phyloP scores from a whole-genome alignment of 805 yeast species.

The Candida fluviatilis region DNA sequence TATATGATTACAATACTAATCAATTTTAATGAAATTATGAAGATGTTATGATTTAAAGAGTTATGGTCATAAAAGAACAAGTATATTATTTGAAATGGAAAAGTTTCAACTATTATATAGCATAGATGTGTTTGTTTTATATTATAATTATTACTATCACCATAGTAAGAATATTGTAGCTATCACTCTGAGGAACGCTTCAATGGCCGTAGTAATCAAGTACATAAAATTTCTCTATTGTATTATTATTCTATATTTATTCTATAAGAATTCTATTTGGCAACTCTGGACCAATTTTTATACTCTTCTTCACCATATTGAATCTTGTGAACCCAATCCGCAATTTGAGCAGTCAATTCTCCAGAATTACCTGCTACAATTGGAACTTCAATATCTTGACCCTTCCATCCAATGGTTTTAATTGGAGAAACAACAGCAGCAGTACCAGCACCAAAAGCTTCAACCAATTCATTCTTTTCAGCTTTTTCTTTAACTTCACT shows the following conservation, averaged over 20 bases:
- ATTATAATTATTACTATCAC: background rate
- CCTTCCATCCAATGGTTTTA: conserved; percentile 79
- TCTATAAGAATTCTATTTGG: conserved; percentile 13
- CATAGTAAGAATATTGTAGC: background rate
- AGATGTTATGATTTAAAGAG: background rate
- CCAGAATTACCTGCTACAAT: conserved; percentile 79
- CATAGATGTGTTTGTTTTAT: conserved; percentile 1
- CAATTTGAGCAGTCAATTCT: conserved; percentile 70
- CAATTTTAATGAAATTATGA: conserved; percentile 1
- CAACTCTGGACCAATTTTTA: conserved; percentile 47
- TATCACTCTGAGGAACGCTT: background rate
- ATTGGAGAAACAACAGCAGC: conserved; percentile 97
- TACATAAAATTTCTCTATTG: background rate
- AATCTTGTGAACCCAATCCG: conserved; percentile 82
- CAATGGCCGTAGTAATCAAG: background rate
- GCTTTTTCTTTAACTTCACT: conserved; percentile 76
- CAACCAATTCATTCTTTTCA: conserved; percentile 75
- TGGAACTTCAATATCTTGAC: conserved; percentile 72
- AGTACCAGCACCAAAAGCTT: conserved; percentile 98
- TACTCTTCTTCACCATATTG: conserved; percentile 85
- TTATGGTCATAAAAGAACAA: background rate
- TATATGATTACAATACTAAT: background rate
- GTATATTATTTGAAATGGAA: background rate
- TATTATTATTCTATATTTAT: background rate
- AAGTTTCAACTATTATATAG: background rate